Conservation (phyloP, 202 grass and related monocot genomes). For the Dendrocalamus latiflorus region DNA sequence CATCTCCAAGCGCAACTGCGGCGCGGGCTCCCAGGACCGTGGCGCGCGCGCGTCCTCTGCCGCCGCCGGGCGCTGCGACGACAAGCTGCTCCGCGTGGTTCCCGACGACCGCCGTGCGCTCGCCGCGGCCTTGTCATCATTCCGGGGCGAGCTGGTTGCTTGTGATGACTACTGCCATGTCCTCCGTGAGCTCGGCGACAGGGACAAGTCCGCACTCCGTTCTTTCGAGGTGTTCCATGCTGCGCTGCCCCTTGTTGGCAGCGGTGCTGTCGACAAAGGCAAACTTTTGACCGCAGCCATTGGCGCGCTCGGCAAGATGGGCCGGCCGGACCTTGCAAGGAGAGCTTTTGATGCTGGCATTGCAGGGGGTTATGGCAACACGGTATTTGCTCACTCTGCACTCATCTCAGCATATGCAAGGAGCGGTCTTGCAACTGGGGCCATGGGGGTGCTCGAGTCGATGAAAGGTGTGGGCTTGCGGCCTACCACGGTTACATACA, state of each 20-base stretch:
- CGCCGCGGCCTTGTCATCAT: conserved; percentile 24
- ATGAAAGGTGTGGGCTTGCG: conserved; percentile 71
- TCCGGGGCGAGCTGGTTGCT: conserved; percentile 38
- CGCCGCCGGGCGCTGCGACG: conserved; percentile 49
- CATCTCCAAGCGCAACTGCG: conserved; percentile 81
- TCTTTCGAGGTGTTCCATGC: conserved; percentile 61
- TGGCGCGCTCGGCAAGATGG: conserved; percentile 68
- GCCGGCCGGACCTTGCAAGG: conserved; percentile 64
- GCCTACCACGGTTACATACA: conserved; percentile 81
- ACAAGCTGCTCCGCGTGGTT: conserved; percentile 51
- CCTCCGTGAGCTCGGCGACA: conserved; percentile 55
- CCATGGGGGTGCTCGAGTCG: conserved; percentile 62
- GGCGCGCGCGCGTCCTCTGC: conserved; percentile 36
- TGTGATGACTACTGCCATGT: conserved; percentile 80
- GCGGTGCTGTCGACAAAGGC: conserved; percentile 45
- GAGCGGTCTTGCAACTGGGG: conserved; percentile 65
- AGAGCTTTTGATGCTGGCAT: conserved; percentile 66
- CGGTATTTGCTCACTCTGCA: conserved; percentile 70
- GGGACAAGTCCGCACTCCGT: conserved; percentile 44
- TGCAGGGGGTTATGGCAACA: conserved; percentile 65
- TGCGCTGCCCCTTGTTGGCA: conserved; percentile 51
- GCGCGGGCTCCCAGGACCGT: conserved; percentile 1
- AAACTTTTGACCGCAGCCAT: conserved; percentile 83
- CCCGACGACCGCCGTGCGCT: conserved; percentile 40
- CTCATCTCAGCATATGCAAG: conserved; percentile 92